Base-by-base conservation (phyloP, 169 alveolate species). In the Cystoisospora suis region DNA sequence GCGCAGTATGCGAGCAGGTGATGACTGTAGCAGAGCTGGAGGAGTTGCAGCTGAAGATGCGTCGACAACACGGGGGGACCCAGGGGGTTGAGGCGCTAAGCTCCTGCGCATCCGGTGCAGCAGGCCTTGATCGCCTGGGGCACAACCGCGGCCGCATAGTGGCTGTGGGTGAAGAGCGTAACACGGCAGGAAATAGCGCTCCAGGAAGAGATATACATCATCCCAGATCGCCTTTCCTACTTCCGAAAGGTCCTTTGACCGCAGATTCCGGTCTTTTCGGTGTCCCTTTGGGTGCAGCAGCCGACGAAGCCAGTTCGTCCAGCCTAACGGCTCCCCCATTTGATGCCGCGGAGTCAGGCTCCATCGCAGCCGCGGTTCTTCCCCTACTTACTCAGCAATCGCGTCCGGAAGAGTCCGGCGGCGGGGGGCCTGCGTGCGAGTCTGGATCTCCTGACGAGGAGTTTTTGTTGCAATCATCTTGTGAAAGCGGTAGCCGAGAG, bases 21-120 rank as follows among this genome's bases (percentile, higher is more conserved):
- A 34, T 72, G 47, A 72, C 83, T 1, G 83, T 72, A 29, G 83
- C 53, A 2, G 83, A 72, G 56, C 83, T 72, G 47, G 83, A 72
- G 29, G 83, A 72, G 32, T 40, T 72, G 83, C 83, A 72, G 56
- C 83, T 72, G 42, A 34, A 40, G 83, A 34, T 34, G 58, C 7
- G 58, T 46, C 53, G 47, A 4, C 83, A 72, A 53, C 83, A 72
- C 27, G 83, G 58, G 3, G 58, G 42, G 83, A 53, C 83, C 2
- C 42, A 72, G 45, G 83, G 58, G n/a, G n/a, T n/a, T n/a, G n/a
- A n/a, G n/a, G n/a, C n/a, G n/a, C n/a, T n/a, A n/a, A n/a, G n/a
- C n/a, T n/a, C n/a, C n/a, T n/a, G n/a, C n/a, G n/a, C n/a, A n/a
- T n/a, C n/a, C n/a, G n/a, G n/a, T n/a, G n/a, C n/a, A n/a, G n/a